phyloP scores from a whole-genome alignment of 2,329 filamentous ascomycete species.

The Venturiaceae sp. region DNA sequence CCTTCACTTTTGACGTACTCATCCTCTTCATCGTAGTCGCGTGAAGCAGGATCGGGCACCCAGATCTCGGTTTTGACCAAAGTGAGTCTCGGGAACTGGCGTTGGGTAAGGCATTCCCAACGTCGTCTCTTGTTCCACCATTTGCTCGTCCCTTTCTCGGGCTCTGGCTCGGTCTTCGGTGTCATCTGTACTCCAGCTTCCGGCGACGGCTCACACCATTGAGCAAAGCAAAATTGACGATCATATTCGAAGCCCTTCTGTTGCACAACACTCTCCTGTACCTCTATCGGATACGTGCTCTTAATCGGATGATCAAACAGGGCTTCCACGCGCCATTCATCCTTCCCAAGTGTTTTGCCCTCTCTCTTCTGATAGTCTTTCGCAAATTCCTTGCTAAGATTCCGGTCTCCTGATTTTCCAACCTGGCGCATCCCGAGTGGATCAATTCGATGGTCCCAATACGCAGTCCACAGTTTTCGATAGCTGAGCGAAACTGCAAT shows the following conservation, averaged over 20 bases:
- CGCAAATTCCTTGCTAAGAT: conserved; percentile 6
- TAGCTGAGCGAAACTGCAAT: not conserved
- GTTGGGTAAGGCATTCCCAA: conserved; percentile 65
- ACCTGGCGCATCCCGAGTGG: not conserved
- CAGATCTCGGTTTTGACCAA: conserved; percentile 59
- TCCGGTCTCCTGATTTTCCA: not conserved
- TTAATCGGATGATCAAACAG: conserved; percentile 77
- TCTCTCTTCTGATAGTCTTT: not conserved
- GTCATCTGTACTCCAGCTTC: conserved; percentile 9
- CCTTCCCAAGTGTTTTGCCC: not conserved
- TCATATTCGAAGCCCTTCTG: conserved; percentile 66
- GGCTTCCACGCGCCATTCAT: conserved; percentile 35
- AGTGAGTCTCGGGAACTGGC: conserved; percentile 61
- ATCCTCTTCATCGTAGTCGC: conserved; percentile 37
- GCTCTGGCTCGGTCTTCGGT: not conserved
- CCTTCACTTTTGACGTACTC: conserved; percentile 44
- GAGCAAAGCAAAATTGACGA: conserved; percentile 73
- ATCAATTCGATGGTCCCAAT: not conserved
- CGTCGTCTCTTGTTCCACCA: conserved; percentile 12
- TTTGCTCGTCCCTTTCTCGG: not conserved
- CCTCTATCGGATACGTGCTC: conserved; percentile 68
- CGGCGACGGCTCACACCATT: conserved; percentile 35
- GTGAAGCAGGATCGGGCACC: conserved; percentile 53
- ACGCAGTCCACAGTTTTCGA: not conserved
- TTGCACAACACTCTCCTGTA: conserved; percentile 54